A percentile compares a stretch with the other conserved stretches of the same genome.
phyloP scores from a whole-genome alignment of 176 grass and related monocot genomes.

The Eragrostis curvula region DNA sequence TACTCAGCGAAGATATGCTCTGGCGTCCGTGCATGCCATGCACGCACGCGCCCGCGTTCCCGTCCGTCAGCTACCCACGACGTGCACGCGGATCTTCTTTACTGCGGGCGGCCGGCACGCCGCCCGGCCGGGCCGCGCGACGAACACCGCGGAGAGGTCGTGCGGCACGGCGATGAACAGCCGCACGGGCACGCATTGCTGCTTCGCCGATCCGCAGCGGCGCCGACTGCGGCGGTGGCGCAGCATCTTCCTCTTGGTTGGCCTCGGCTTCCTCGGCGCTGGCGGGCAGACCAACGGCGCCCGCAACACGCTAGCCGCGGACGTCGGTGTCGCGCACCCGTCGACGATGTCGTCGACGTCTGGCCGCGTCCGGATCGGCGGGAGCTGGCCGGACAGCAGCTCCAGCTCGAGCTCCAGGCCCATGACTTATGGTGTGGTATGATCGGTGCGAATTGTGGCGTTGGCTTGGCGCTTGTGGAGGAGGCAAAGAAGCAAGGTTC shows the following conservation, averaged over 20 bases:
- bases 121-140: neutral
- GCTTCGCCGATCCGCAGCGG: neutral
- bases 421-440: slow-evolving; percentile 2
- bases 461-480: neutral
- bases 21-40: too few relatives aligned
- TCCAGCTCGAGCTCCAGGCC: slow-evolving; percentile 35
- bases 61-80: too few relatives aligned
- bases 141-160: slow-evolving; percentile 53
- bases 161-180: slow-evolving; percentile 44
- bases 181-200: neutral
- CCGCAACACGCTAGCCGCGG: slow-evolving; percentile 17
- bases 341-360: neutral
- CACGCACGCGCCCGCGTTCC: too few relatives aligned
- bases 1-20: too few relatives aligned
- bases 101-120: slow-evolving; percentile 15
- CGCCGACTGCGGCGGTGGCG: neutral
- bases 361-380: slow-evolving; percentile 16
- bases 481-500: slow-evolving; percentile 37
- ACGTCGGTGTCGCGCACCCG: slow-evolving; percentile 52
- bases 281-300: slow-evolving; percentile 43
- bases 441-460: neutral
- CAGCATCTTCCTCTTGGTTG: slow-evolving; percentile 10
- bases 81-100: slow-evolving; percentile 51
- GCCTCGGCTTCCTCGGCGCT: slow-evolving; percentile 57
- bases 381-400: slow-evolving; percentile 16